Base-by-base conservation (phyloP, 371 early-diverging fungal genomes). In the Batrachochytrium dendrobatidis region DNA sequence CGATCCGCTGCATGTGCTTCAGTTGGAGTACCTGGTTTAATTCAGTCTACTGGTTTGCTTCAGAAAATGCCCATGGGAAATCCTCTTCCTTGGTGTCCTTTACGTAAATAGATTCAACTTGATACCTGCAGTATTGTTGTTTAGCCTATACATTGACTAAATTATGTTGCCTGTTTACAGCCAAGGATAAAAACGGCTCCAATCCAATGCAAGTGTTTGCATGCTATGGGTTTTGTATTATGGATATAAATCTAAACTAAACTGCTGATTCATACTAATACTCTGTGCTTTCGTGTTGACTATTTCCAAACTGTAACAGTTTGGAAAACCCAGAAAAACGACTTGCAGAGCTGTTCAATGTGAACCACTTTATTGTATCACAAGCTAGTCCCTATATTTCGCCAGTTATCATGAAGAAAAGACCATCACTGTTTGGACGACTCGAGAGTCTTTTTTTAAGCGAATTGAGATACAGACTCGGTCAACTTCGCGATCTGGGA, bases 311-410 rank as follows among this genome's bases (percentile, higher is more conserved):
- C 1, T n/a, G 1, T 48, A 18, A 39, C 55, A 34, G 18, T 1
- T 25, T 0, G n/a, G 18, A 20, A 20, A 18, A 85, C 17, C 86
- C 85, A 1, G 83, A 86, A 81, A 77, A 79, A 52, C 80, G 82
- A 34, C 66, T 89, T 10, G 76, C 86, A 0, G 88, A 88, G 53
- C 71, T 88, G 12, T 89, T 89, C 69, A 87, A 87, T 62, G 88
- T 89, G 22, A 89, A 89, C 62, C 88, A 88, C 59, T 88, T 87
- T 56, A 86, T 89, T 52, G 83, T 89, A 22, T 32, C 45, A 22
- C 28, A 39, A 31, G 63, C 68, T 3, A 61, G 43, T 18, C 64
- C 64, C 3, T 43, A 60, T 34, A 62, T 68, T 18, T 58, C 66
- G 8, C 71, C 68, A 29, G 63, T 71, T 55, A 28, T 71, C 10